A percentile compares a stretch with the other conserved stretches of the same genome.
phyloP scores from a whole-genome alignment of 1,139 yeast genomes.

The Nakaseomyces nivariensis region DNA sequence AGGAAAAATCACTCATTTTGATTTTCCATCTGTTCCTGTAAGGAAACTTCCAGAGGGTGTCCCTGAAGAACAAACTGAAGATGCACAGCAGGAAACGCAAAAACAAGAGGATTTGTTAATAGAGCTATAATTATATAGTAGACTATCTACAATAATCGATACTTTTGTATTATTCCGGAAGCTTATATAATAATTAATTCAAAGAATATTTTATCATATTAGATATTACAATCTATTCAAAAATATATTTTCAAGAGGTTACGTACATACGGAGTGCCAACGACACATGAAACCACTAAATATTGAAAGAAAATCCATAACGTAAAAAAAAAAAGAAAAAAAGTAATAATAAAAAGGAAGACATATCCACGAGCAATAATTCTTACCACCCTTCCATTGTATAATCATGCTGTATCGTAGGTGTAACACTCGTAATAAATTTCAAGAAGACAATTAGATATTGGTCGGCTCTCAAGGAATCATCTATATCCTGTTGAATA shows the following conservation, averaged over 20 bases:
- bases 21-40: conserved; percentile 34
- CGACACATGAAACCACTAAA: no score
- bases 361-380: neutral
- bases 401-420: conserved; percentile 93
- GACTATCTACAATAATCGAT: no score
- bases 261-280: no score
- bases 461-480: conserved; percentile 74
- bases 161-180: no score
- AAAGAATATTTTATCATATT: no score
- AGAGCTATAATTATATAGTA: conserved; percentile 20
- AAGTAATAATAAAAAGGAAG: no score
- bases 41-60: conserved; percentile 19
- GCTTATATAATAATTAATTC: no score
- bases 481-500: conserved; percentile 32
- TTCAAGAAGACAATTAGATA: conserved; percentile 81
- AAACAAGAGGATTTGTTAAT: conserved; percentile 26
- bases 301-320: no score
- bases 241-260: no score
- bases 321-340: no score
- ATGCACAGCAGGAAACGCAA: conserved; percentile 5
- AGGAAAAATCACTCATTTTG: conserved; percentile 29
- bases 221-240: no score
- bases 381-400: conserved; percentile 76
- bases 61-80: neutral
- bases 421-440: conserved; percentile 93